phyloP scores from a whole-genome alignment of 2,329 filamentous ascomycete genomes.

The Colletotrichum zoysiae region DNA sequence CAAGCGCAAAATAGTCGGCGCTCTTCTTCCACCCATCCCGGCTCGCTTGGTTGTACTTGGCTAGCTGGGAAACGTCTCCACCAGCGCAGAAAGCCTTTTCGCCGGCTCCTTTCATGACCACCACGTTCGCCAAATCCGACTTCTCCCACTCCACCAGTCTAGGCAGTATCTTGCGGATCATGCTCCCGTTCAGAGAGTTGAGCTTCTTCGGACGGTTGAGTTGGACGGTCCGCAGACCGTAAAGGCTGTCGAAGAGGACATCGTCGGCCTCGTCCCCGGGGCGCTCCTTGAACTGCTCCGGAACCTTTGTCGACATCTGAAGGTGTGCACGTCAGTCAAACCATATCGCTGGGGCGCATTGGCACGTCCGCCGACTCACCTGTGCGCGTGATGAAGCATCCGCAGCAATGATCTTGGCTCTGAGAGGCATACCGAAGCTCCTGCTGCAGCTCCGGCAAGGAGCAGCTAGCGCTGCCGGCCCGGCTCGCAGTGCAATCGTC shows the following conservation, averaged over 20 bases:
- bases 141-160: constrained; percentile 93
- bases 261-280: constrained; percentile 84
- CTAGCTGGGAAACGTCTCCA: constrained; percentile 88
- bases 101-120: constrained; percentile 92
- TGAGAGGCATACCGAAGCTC: constrained; percentile 78
- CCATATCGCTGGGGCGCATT: not conserved
- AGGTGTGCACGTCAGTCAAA: not conserved
- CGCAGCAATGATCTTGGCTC: constrained; percentile 75
- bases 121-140: constrained; percentile 91
- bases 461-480: constrained; percentile 61
- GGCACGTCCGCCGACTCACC: constrained; percentile 14
- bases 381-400: constrained; percentile 40
- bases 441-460: constrained; percentile 57
- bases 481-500: constrained; percentile 66
- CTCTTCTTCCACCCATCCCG: constrained; percentile 79
- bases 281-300: constrained; percentile 63
- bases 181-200: constrained; percentile 93
- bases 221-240: constrained; percentile 91
- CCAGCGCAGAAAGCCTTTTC: constrained; percentile 90
- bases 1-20: constrained; percentile 88
- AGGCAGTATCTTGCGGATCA: constrained; percentile 94
- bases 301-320: constrained; percentile 54
- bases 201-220: constrained; percentile 93
- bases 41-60: constrained; percentile 77
- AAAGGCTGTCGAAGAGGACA: constrained; percentile 90